Evolutionary conservation across 129 eudicot species (phyloP).

Genomic region (Tanacetum coccineum): DNA sequence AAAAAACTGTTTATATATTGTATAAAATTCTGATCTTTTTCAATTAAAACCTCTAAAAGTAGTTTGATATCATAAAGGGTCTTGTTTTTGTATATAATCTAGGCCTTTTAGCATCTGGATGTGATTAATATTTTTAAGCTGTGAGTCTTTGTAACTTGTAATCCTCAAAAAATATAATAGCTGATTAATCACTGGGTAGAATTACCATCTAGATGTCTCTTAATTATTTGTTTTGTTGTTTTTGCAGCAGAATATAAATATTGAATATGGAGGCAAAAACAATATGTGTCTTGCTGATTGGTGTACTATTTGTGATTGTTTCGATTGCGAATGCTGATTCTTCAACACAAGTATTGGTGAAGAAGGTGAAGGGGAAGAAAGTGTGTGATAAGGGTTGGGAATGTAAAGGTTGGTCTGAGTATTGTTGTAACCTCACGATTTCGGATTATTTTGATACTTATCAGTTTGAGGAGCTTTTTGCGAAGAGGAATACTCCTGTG

Average conservation of each 20-base stretch:
- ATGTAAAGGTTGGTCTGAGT: slow-evolving; percentile 57
- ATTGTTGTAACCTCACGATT: slow-evolving; percentile 86
- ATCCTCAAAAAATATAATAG: background rate
- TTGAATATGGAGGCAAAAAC: slow-evolving; percentile 20
- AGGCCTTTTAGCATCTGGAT: background rate
- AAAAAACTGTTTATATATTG: no score
- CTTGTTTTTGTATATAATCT: no score
- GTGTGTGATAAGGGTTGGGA: slow-evolving; percentile 86
- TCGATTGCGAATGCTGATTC: slow-evolving; percentile 32
- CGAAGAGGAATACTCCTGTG: slow-evolving; percentile 71
- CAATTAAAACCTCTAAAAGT: background rate
- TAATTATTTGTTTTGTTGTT: slow-evolving; percentile 1
- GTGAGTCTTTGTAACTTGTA: no score
- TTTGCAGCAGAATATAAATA: slow-evolving; percentile 19
- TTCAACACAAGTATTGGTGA: slow-evolving; percentile 43
- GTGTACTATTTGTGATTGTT: slow-evolving; percentile 22
- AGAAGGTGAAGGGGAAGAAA: slow-evolving; percentile 71
- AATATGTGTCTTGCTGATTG: slow-evolving; percentile 9
- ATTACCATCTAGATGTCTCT: no score
- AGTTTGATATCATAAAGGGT: background rate
- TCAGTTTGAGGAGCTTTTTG: slow-evolving; percentile 80
- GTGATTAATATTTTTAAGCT: no score
- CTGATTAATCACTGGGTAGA: background rate
- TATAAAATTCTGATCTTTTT: background rate
- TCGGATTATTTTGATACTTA: slow-evolving; percentile 73